Base-by-base conservation (phyloP, 306 rosid genomes). In the Casuarina glauca region DNA sequence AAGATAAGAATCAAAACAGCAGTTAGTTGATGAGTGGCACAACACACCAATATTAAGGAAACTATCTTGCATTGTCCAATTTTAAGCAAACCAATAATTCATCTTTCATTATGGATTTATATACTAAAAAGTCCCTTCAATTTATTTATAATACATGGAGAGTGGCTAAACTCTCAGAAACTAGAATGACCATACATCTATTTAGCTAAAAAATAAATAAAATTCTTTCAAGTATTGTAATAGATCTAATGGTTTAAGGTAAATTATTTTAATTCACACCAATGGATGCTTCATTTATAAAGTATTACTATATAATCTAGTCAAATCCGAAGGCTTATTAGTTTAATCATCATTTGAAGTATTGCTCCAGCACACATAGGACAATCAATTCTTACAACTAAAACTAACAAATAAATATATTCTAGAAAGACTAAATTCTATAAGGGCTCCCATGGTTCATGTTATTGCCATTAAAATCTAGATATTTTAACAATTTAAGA, bases 311-410 rank as follows among this genome's bases (percentile, higher is more conserved):
- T 43, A 62, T 62, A 19, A 62, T 43, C 16, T 8, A 17, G 8
- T 50, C 17, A 66, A 41, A 41, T 41, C 50, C 36, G 42, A 41
- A 66, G 6, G 35, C 71, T 66, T 26, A 17, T 49, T 17, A 35
- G 20, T 41, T 42, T 42, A 66, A 39, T 10, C 50, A 41, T 66
- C 49, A 17, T 66, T 66, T 93, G 98, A 69, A 90, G 91, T 72
- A 96, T 93, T 67, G 99, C 99, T 43, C 99, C 99, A 82, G 99
- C 98, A 76, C 99, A 96, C 98, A 96, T 96, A 15, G 98, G 90
- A 7, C 3, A 42, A 10, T 8, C 2, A 41, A 41, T 17, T 2
- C 0, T 39, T 66, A 66, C 16, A 41, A 42, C 50, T 66, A 9
- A 66, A 66, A 66, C 32, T 42, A 35, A 16, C 7, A 38, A 39